Evolutionary conservation across 2,329 filamentous ascomycete species (phyloP), one percentile per base, ranked within the genome.

Genomic region (Cladophialophora bantiana): DNA sequence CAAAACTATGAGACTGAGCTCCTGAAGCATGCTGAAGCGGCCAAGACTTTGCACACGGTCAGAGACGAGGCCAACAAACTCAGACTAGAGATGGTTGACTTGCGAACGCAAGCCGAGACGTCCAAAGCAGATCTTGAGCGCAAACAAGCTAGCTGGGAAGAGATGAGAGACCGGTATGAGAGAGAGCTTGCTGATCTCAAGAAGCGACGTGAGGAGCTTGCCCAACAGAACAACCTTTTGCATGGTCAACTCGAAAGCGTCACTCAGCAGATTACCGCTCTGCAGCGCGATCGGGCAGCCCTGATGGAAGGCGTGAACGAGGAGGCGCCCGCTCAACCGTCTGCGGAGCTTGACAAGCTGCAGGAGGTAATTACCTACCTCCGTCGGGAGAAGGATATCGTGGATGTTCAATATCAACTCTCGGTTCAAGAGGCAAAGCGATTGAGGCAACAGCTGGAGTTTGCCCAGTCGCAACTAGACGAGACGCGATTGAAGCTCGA

Each of bases 1-100:
- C 90, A 96, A 75, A 94, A 95, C 72, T 99, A 99, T 76, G 96
- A 99, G 78, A 89, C 89, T 69, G 95, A 99, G 77, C 85, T 99
- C 10, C 87, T 97, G 74, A 97, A 95, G 81, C 95, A 99, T 79
- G 94, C 94, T 1, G 93, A 97, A 71, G 95, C 94, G n/a, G 92
- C 94, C 12, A 94, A 93, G 79, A 87, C 88, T 40, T 84, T 97
- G 13, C 93, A 96, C 72, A 85, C 85, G 61, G 83, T 97, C 57
- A 91, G 95, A 59, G 83, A 84, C 3, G 93, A 98, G 71, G 87
- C 91, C 78, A 95, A 96, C 74, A 84, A 92, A 72, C 80, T 98
- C 68, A 94, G 92, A 80, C 90, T 91, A 0, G 88, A 96, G 67
- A 84, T 93, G 2, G 89, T 91, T 13, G 86, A 89, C 31, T 84